These are phyloP conservation scores for Geotrichum fermentans DNA, from an alignment of 1,139 yeast genomes.

Conservation along the genomic window DNA sequence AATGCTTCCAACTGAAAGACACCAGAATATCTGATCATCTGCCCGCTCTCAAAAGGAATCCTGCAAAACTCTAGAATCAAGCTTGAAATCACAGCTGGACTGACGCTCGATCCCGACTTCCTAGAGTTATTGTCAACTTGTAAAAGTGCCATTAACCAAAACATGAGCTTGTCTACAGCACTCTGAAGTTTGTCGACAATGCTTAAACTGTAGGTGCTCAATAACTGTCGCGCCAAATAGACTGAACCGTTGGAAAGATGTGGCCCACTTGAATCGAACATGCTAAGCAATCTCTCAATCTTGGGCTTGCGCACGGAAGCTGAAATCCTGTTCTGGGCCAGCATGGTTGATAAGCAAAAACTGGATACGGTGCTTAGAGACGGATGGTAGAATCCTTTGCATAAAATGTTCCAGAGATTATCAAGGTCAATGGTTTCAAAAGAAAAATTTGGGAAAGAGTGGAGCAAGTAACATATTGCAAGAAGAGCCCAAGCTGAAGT, in stretches of 20 bases:
- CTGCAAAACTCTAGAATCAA: constrained; percentile 9
- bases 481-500: constrained; percentile 13
- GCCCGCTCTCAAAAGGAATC: background rate
- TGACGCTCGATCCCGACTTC: constrained; percentile 1
- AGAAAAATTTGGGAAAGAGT: background rate
- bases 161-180: constrained; percentile 12
- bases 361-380: constrained; percentile 12
- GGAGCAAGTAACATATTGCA: constrained; percentile 7
- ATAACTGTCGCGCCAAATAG: constrained; percentile 6
- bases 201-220: constrained; percentile 5
- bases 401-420: constrained; percentile 15
- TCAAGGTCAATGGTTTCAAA: constrained; percentile 8
- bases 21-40: constrained; percentile 5
- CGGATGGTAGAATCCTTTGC: constrained; percentile 16
- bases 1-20: constrained; percentile 3
- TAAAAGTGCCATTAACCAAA: constrained; percentile 12
- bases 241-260: constrained; percentile 15
- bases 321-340: constrained; percentile 8
- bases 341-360: constrained; percentile 10
- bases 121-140: constrained; percentile 1
- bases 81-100: constrained; percentile 6
- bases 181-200: background rate
- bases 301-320: constrained; percentile 1
- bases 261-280: constrained; percentile 19
- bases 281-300: constrained; percentile 13